Conservation (phyloP, 305 asterid genomes). For the Coffea humblotiana region DNA sequence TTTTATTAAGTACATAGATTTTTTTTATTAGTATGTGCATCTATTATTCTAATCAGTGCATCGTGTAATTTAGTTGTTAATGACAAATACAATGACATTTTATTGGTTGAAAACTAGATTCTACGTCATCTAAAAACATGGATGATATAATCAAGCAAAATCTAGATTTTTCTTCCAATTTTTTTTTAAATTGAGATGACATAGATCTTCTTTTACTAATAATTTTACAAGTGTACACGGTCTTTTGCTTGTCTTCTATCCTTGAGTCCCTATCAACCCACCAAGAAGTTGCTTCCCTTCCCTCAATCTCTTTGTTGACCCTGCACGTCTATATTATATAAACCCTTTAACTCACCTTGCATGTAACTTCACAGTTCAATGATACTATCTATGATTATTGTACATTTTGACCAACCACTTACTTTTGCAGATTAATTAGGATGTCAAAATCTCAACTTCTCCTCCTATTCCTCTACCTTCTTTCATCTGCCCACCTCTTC, state of each 20-base stretch:
- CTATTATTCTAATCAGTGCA: too few relatives aligned
- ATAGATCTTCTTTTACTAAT: too few relatives aligned
- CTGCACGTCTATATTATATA: background rate
- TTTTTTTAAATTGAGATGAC: too few relatives aligned
- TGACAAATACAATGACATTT: too few relatives aligned
- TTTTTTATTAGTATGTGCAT: too few relatives aligned
- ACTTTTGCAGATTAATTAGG: background rate
- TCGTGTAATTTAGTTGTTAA: too few relatives aligned
- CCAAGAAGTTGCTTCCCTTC: too few relatives aligned
- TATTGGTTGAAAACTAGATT: background rate
- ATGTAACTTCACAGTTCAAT: background rate
- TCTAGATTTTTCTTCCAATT: too few relatives aligned
- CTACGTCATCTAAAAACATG: background rate
- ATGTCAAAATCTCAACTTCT: constrained; percentile 33
- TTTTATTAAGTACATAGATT: too few relatives aligned
- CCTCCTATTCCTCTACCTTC: constrained; percentile 28
- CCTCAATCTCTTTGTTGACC: background rate
- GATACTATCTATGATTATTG: background rate
- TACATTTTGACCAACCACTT: background rate
- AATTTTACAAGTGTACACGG: too few relatives aligned
- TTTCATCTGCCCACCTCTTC: constrained; percentile 26
- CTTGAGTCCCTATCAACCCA: too few relatives aligned
- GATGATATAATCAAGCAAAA: background rate
- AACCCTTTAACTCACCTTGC: background rate
- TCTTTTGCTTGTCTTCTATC: too few relatives aligned